phyloP scores from a whole-genome alignment of 2,329 filamentous ascomycete species.

The Tympanopsis confertula region DNA sequence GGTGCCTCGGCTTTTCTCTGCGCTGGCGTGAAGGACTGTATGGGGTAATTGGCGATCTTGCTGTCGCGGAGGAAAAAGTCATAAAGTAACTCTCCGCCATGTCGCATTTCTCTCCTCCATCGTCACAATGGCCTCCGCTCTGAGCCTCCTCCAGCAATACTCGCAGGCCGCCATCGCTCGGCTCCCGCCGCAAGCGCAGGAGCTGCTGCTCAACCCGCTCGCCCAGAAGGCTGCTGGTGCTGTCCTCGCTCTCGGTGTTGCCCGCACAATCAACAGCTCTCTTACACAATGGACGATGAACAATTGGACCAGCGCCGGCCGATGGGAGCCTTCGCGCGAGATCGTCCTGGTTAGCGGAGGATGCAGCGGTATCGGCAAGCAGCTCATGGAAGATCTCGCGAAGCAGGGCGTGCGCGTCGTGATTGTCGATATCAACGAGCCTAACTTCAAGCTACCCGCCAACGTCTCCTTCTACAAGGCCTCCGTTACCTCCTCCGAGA shows the following conservation, averaged over 20 bases:
- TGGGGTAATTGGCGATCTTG: no score
- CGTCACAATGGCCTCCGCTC: no score
- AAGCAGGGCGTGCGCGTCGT: slow-evolving; percentile 15
- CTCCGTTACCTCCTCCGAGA: slow-evolving; percentile 15
- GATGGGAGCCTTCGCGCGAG: slow-evolving; percentile 14
- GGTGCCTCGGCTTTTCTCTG: no score
- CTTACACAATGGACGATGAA: slow-evolving; percentile 15
- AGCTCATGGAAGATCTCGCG: slow-evolving; percentile 18
- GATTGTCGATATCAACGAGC: slow-evolving; percentile 22
- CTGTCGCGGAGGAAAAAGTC: no score
- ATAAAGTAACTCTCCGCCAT: no score
- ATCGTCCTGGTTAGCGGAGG: slow-evolving; percentile 22
- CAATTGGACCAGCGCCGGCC: slow-evolving; percentile 13
- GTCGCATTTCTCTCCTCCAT: no score
- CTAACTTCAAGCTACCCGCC: slow-evolving; percentile 13
- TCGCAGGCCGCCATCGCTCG: no score
- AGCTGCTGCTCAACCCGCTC: slow-evolving; percentile 12
- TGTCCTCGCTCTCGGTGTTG: slow-evolving; percentile 2
- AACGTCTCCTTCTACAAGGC: slow-evolving; percentile 21
- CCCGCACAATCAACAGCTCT: slow-evolving; percentile 14
- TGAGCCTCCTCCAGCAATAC: no score
- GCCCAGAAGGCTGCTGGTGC: slow-evolving; percentile 13
- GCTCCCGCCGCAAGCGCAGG: slow-evolving; percentile 9
- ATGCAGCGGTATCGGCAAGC: slow-evolving; percentile 22
- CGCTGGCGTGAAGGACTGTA: no score